phyloP scores from a whole-genome alignment of 441 rosid genomes.

The Breynia disticha region DNA sequence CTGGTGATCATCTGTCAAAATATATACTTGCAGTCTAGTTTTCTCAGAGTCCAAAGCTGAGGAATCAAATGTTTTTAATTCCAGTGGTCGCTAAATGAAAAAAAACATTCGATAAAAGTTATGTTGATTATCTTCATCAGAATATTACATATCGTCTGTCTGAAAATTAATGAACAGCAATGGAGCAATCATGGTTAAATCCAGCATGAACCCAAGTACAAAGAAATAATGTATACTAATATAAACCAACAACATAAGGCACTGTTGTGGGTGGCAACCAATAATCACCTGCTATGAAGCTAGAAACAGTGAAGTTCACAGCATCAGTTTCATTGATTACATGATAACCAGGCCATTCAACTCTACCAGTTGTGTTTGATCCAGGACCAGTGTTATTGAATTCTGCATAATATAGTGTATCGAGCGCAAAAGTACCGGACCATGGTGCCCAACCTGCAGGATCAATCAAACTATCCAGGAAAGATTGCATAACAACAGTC shows the following conservation, averaged over 20 bases:
- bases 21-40: no score
- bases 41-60: no score
- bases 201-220: no score
- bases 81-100: no score
- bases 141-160: no score
- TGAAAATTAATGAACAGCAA: not conserved
- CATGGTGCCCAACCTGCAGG: slow-evolving; percentile 63
- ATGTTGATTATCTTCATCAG: no score
- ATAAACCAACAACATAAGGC: slow-evolving; percentile 33
- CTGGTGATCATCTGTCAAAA: no score
- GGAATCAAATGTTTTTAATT: no score
- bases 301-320: slow-evolving; percentile 39
- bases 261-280: slow-evolving; percentile 74
- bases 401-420: slow-evolving; percentile 54
- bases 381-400: slow-evolving; percentile 50
- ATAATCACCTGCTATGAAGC: slow-evolving; percentile 37
- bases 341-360: slow-evolving; percentile 53
- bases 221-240: not conserved
- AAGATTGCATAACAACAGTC: slow-evolving; percentile 47
- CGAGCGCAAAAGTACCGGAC: slow-evolving; percentile 40
- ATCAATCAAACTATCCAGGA: slow-evolving; percentile 37
- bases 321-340: slow-evolving; percentile 46
- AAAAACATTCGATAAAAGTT: no score
- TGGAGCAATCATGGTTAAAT: not conserved
- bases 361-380: slow-evolving; percentile 30